Evolutionary conservation across 139 green algal species (phyloP), one percentile per base, ranked within the genome.

Genomic region (Ettlia oleoabundans): DNA sequence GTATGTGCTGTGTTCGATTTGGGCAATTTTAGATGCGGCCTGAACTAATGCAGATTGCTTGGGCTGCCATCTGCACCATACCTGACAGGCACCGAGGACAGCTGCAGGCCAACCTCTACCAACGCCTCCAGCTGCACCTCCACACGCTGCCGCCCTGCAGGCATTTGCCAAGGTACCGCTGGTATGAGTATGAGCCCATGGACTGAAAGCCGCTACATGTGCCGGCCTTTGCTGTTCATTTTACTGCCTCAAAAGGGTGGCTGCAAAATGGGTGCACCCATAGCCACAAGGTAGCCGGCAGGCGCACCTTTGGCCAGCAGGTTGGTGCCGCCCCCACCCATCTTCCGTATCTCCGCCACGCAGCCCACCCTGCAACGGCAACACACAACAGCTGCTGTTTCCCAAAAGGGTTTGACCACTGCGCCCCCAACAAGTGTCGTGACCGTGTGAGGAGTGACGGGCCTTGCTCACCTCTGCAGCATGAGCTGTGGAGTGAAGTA

Each of bases 331-430:
- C 62, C 51, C 8, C 51, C 73, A 1, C 73, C 73, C 73, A 80
- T 68, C 73, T 80, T 80, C 35, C 73, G 73, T 22, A 80, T 80
- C 53, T 80, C 73, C 1, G 73, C 73, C 52, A 80, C 73, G 53
- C 73, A 80, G 33, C 73, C 73, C 73, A 80, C 73, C 73, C 73
- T 68, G 73, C 73, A 30, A 35, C 47, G 15, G 64, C 15, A 51
- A 38, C 32, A 8, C 1, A 2, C 3, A 19, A 43, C 21, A n/a
- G 15, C 55, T 65, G 55, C 21, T 32, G 55, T 5, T 5, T 28
- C 18, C n/a, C n/a, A n/a, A n/a, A n/a, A n/a, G n/a, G n/a, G n/a
- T n/a, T n/a, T n/a, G n/a, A n/a, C n/a, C n/a, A n/a, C n/a, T n/a
- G n/a, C n/a, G n/a, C n/a, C n/a, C n/a, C n/a, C n/a, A n/a, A n/a